A percentile compares a stretch with the other conserved stretches of the same genome.
These are phyloP conservation scores for Sarocladiaceae sp. DNA, from an alignment of 2,329 filamentous ascomycete genomes.

Conservation along the genomic window DNA sequence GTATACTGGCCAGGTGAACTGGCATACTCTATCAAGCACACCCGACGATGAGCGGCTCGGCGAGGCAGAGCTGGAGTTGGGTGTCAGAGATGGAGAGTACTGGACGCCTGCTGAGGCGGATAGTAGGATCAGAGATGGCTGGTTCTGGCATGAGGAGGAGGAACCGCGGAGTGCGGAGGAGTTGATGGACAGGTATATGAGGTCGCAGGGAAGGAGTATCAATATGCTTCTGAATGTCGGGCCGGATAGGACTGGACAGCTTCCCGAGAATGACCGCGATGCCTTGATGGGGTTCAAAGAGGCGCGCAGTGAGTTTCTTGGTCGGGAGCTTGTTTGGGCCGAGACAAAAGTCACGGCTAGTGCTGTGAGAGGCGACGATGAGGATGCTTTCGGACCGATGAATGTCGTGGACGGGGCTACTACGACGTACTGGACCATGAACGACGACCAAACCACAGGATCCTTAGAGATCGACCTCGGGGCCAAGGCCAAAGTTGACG, in stretches of 20 bases:
- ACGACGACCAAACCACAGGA: slow-evolving; percentile 17
- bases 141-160: slow-evolving; percentile 22
- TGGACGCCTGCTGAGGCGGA: slow-evolving; percentile 24
- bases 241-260: neutral
- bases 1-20: slow-evolving; percentile 19
- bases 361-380: slow-evolving; percentile 15
- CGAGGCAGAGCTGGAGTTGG: slow-evolving; percentile 13
- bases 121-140: slow-evolving; percentile 19
- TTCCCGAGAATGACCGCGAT: neutral
- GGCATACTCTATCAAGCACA: slow-evolving; percentile 23
- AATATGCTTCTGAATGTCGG: slow-evolving; percentile 9
- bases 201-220: slow-evolving; percentile 20
- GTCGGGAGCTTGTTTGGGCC: slow-evolving; percentile 14
- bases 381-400: slow-evolving; percentile 15
- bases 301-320: slow-evolving; percentile 17
- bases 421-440: slow-evolving; percentile 20
- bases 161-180: slow-evolving; percentile 17
- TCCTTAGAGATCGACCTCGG: slow-evolving; percentile 20
- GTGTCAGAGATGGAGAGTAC: slow-evolving; percentile 15
- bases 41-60: slow-evolving; percentile 20
- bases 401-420: slow-evolving; percentile 17
- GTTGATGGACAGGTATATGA: slow-evolving; percentile 21
- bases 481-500: slow-evolving; percentile 14
- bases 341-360: slow-evolving; percentile 15
- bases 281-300: neutral